A percentile compares a stretch with the other conserved stretches of the same genome.
Conservation (phyloP, 768 basidiomycete species). For the Vararia minispora region DNA sequence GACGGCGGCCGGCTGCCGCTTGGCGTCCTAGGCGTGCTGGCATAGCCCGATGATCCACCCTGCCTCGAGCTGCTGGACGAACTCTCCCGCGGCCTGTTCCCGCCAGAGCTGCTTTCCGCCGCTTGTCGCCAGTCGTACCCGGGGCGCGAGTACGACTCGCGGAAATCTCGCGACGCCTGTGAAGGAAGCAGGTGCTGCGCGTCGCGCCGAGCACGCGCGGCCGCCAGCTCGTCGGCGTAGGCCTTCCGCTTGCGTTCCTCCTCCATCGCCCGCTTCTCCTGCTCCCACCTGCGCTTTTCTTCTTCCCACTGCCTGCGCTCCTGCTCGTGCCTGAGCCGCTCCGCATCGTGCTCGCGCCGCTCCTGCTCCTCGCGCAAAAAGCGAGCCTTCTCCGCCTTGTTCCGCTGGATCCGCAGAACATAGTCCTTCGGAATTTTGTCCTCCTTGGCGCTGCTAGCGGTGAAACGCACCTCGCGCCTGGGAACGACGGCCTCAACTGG, state of each 20-base stretch:
- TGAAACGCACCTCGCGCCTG: constrained; percentile 52
- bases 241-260: constrained; percentile 22
- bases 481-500: neutral
- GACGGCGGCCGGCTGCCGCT: constrained; percentile 7
- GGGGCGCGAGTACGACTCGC: constrained; percentile 12
- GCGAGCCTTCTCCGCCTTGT: constrained; percentile 55
- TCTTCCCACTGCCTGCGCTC: constrained; percentile 33
- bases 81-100: no score
- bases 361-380: constrained; percentile 51
- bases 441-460: constrained; percentile 48
- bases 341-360: constrained; percentile 37
- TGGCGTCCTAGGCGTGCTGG: constrained; percentile 5
- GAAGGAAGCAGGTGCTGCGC: constrained; percentile 1
- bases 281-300: constrained; percentile 31
- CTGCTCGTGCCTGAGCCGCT: constrained; percentile 26
- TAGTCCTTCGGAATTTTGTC: constrained; percentile 57
- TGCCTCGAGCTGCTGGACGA: constrained; percentile 8
- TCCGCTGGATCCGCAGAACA: constrained; percentile 51
- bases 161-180: constrained; percentile 6
- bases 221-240: constrained; percentile 11
- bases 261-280: constrained; percentile 35
- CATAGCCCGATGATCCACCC: no score
- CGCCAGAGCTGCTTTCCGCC: no score
- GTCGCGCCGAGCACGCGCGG: constrained; percentile 12
- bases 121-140: constrained; percentile 11